Evolutionary conservation across 257 asterid genomes (phyloP).

Genomic region (Misopates orontium): DNA sequence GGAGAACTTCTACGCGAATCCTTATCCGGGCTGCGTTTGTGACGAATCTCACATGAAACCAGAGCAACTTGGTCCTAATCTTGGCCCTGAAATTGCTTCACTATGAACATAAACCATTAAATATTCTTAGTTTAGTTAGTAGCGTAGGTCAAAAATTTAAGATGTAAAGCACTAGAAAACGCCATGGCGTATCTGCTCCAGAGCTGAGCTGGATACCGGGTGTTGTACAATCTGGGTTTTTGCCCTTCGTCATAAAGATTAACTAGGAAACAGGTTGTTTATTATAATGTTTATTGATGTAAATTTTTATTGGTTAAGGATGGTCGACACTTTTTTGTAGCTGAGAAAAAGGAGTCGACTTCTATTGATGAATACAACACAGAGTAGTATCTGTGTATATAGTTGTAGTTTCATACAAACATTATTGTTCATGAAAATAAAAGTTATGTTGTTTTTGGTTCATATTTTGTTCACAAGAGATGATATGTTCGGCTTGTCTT

Average conservation of each 20-base stretch:
- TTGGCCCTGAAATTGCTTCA: conserved; percentile 38
- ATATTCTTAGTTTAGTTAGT: conserved; percentile 12
- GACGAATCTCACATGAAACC: conserved; percentile 30
- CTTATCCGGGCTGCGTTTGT: conserved; percentile 89
- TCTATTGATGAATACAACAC: too few species aligned
- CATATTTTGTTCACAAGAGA: too few species aligned
- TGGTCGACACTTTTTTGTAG: too few species aligned
- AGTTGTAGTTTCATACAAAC: too few species aligned
- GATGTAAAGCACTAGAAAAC: conserved; percentile 29
- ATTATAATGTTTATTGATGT: too few species aligned
- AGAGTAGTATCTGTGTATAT: too few species aligned
- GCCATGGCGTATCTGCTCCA: not conserved
- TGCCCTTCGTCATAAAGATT: not conserved
- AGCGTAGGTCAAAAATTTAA: conserved; percentile 1
- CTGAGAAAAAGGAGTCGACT: too few species aligned
- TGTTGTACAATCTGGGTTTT: not conserved
- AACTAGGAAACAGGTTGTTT: too few species aligned
- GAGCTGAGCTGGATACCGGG: conserved; percentile 24
- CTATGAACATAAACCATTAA: conserved; percentile 35
- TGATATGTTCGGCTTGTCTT: too few species aligned
- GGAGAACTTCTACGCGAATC: conserved; percentile 94
- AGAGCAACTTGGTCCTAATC: conserved; percentile 24
- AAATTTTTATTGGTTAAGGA: too few species aligned
- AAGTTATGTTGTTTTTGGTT: too few species aligned
- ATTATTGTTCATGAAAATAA: too few species aligned